Base-by-base conservation (phyloP, 108 stramenopile genomes). In the Pseudonitzschia pungens region DNA sequence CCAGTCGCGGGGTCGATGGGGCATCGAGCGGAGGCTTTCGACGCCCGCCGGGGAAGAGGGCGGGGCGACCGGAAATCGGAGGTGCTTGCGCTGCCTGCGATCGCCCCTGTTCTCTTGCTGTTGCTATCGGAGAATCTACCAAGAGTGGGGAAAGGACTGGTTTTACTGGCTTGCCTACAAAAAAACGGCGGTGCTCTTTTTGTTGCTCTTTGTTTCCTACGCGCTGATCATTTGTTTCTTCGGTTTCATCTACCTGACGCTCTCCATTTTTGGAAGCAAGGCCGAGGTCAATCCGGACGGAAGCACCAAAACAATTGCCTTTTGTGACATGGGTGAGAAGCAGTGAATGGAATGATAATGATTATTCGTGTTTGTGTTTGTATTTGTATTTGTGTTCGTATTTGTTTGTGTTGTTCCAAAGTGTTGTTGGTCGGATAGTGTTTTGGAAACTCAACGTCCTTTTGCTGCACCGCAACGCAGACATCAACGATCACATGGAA, bases 1-100 rank as follows among this genome's bases (percentile, higher is more conserved):
- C 51, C 92, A 93, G 77, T 89, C 89, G 0, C 76, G 86, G 22
- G 92, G 92, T 29, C 83, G 84, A 41, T 90, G 89, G 92, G 77
- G 83, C 14, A 87, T 87, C 2, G 66, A 67, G 6, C 82, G 50
- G 75, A 81, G 77, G 53, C 65, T 62, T 27, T 62, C 77, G 21
- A 40, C 63, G 26, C 51, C 53, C 20, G 48, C 56, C 70, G 44
- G 24, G 71, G 43, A 51, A 56, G 26, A 50, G 14, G 20, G 52
- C 68, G 16, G 48, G 15, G 40, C 50, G 57, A 54, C 52, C 7
- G 45, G 45, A 48, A 48, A 48, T 12, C 36, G 6, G 36, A 36
- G 45, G 45, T 18, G 16, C 45, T 14, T 48, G 3, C 45, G 16
- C 9, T 18, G 16, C 45, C 2, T 48, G 3, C 45, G 16, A 12